Base-by-base conservation (phyloP, 306 rosid species). In the Malus orientalis region DNA sequence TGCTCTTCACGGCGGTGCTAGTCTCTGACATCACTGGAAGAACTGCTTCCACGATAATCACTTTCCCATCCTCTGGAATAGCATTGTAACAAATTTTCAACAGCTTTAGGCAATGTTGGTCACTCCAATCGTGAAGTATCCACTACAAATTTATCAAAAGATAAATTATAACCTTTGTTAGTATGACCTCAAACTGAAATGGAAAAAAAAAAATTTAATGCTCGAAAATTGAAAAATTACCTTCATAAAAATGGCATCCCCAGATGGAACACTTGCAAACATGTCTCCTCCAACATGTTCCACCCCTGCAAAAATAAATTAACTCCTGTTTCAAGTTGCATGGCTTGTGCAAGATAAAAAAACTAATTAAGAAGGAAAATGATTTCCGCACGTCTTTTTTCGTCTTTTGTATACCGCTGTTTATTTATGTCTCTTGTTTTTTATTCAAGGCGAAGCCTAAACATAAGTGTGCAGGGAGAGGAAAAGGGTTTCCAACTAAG, bases 231-330 rank as follows among this genome's bases (percentile, higher is more conserved):
- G 19, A 36, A 23, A 64, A 78, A 32, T 62, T 2, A 90, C 96
- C 88, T 90, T 90, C 85, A 90, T 60, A 20, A 88, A 80, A 61
- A 87, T 87, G 60, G 88, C 91, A 72, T 90, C 93, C 42, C 86
- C 96, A 32, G 33, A 80, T 14, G 93, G 91, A 47, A 88, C 89
- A 54, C 65, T 83, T 22, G 71, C 74, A 78, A 90, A 90, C 96
- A 90, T 88, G 57, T 90, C 87, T 76, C 89, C 96, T 0, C 79
- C 82, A 5, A 87, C 75, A 30, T 88, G 91, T 70, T 91, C 82
- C 16, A 88, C 89, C 1, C 93, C 76, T 72, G 79, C 82, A 54
- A 16, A 53, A 22, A 8, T 6, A 3, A 11, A 11, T 59, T 23
- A 11, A 23, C 64, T 59, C 18, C 64, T 7, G 4, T 22, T 5